Evolutionary conservation across 2,329 filamentous ascomycete genomes (phyloP), one percentile per base, ranked within the genome.

Genomic region (Trichoderma hamatum): DNA sequence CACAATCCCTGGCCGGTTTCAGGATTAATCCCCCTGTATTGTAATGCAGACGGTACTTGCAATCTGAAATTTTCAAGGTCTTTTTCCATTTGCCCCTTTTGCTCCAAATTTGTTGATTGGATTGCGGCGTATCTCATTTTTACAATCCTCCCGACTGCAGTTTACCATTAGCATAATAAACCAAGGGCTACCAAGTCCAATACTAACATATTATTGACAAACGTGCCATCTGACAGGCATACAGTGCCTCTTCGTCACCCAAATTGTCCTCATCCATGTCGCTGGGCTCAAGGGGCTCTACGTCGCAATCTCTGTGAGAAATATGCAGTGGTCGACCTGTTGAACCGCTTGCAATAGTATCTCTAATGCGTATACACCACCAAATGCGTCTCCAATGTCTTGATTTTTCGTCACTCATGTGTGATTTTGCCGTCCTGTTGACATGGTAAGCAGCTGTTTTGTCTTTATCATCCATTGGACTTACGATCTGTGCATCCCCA

Each of bases 401-500:
- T n/a, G 59, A 62, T 13, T 49, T 62, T 32, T 62, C 59, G 19
- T 32, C 28, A 34, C 59, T 62, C 59, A 62, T 62, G 26, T 62
- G 59, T 3, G 59, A 62, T 51, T 62, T 62, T 19, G 59, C 59
- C 3, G 59, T 62, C 16, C 59, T 62, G 1, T 61, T 10, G 10
- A 10, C 24, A 26, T 3, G 1, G n/a, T 62, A 14, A 62, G 59
- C 7, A 62, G 59, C 7, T 34, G 10, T 11, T n/a, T 10, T 19
- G 36, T 4, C 28, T 7, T 30, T 30, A 3, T 19, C 11, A 28
- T 10, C 3, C 0, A 16, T 7, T 2, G 11, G 1, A 62, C 59
- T 62, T 19, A 62, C 59, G 59, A 62, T 62, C 59, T 24, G 24
- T 62, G 59, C 59, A 62, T 62, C 59, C 59, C 59, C 28, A 62